phyloP scores from a whole-genome alignment of 2,329 filamentous ascomycete species.

The Beauveria sp. region DNA sequence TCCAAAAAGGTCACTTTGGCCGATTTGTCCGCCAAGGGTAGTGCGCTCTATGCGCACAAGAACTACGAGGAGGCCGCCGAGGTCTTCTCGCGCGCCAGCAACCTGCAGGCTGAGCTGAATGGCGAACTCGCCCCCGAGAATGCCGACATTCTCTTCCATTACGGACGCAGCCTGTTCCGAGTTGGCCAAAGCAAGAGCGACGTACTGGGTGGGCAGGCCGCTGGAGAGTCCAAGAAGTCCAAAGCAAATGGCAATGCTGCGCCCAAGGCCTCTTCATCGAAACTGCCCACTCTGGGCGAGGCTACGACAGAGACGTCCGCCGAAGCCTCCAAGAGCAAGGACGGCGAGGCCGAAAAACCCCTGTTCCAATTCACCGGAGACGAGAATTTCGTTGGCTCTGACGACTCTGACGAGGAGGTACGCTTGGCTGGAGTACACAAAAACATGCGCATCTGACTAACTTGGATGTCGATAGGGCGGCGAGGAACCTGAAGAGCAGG shows the following conservation, averaged over 20 bases:
- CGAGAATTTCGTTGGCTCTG: conserved; percentile 82
- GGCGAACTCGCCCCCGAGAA: conserved; percentile 88
- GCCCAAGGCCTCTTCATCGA: conserved; percentile 33
- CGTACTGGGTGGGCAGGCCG: conserved; percentile 76
- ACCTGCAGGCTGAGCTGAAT: conserved; percentile 84
- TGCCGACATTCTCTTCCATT: conserved; percentile 88
- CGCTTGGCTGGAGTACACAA: conserved; percentile 1
- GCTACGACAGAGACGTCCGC: conserved; percentile 37
- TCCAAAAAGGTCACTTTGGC: conserved; percentile 59
- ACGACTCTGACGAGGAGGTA: conserved; percentile 58
- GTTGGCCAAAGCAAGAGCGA: conserved; percentile 92
- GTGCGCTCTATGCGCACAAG: conserved; percentile 80
- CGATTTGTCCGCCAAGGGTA: conserved; percentile 72
- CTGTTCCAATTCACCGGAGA: conserved; percentile 91
- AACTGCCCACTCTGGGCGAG: conserved; percentile 30
- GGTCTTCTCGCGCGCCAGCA: conserved; percentile 78
- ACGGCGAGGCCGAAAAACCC: conserved; percentile 53
- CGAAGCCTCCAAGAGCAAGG: conserved; percentile 32
- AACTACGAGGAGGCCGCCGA: conserved; percentile 82
- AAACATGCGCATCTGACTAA: conserved; percentile 13
- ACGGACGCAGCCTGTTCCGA: conserved; percentile 89
- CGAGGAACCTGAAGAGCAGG: conserved; percentile 47
- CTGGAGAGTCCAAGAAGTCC: conserved; percentile 38
- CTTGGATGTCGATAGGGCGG: conserved; percentile 35
- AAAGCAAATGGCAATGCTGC: conserved; percentile 33